Percentiles rank a stretch among this genome's conserved stretches.
Evolutionary conservation across 2,329 filamentous ascomycete genomes (phyloP).

Genomic region (Clonostachys sp.): DNA sequence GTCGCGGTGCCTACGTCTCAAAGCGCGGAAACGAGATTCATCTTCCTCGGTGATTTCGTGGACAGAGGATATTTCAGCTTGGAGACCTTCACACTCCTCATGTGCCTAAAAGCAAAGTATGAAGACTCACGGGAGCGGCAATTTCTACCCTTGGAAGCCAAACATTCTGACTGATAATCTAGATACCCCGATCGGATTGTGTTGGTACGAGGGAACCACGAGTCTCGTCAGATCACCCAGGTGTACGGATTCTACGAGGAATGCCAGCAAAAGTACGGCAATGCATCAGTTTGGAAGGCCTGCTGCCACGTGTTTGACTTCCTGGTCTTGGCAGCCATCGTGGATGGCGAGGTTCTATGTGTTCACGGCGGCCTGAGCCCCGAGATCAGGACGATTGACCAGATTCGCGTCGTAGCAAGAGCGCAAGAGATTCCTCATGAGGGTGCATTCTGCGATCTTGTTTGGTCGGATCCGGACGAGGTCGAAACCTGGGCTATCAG

Average conservation of each 20-base stretch:
- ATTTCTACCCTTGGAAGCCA: neutral
- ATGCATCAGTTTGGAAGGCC: slow-evolving; percentile 99
- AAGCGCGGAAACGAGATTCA: slow-evolving; percentile 51
- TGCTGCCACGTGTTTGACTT: slow-evolving; percentile 99
- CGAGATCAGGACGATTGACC: slow-evolving; percentile 94
- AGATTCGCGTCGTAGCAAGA: slow-evolving; percentile 97
- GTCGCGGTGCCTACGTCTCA: slow-evolving; percentile 27
- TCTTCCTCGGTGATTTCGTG: slow-evolving; percentile 83
- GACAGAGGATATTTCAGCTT: slow-evolving; percentile 97
- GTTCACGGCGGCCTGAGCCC: slow-evolving; percentile 89
- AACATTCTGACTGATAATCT: neutral
- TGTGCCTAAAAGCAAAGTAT: slow-evolving; percentile 80
- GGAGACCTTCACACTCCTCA: slow-evolving; percentile 94
- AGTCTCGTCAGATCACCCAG: slow-evolving; percentile 95
- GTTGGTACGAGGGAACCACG: slow-evolving; percentile 95
- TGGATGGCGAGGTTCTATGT: slow-evolving; percentile 97
- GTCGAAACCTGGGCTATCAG: slow-evolving; percentile 95
- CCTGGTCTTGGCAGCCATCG: slow-evolving; percentile 91
- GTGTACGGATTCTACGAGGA: slow-evolving; percentile 99
- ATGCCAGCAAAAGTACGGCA: slow-evolving; percentile 96
- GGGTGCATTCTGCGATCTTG: slow-evolving; percentile 95
- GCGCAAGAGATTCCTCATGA: slow-evolving; percentile 98
- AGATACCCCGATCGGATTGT: slow-evolving; percentile 95
- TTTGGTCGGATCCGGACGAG: slow-evolving; percentile 98
- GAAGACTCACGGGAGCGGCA: slow-evolving; percentile 9